Percentiles rank a stretch among this genome's conserved stretches.
Evolutionary conservation across 768 basidiomycete genomes (phyloP).

Genomic region (Mycena rebaudengoi): DNA sequence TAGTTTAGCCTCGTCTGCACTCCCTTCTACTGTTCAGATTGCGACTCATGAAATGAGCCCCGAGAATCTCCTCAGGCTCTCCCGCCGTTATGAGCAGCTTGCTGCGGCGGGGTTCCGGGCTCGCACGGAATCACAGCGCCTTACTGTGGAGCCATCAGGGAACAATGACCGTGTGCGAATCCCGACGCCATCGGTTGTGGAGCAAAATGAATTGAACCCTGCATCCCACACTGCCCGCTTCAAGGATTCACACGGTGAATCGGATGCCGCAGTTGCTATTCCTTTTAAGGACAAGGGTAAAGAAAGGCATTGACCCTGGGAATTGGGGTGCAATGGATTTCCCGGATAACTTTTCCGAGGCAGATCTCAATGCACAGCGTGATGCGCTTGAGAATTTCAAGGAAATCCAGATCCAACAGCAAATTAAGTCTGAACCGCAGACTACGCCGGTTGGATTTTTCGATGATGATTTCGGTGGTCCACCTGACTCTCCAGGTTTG

Average conservation of each 20-base stretch:
- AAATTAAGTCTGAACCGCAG: neutral
- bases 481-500: neutral
- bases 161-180: too few species aligned
- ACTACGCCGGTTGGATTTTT: neutral
- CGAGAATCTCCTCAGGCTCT: neutral
- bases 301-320: neutral
- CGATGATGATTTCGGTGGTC: neutral
- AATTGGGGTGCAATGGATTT: too few species aligned
- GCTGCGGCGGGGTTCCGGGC: neutral
- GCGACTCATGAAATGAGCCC: slow-evolving; percentile 1
- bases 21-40: neutral
- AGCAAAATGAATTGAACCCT: neutral
- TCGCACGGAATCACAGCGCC: neutral
- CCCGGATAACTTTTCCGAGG: neutral
- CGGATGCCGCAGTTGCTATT: neutral
- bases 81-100: neutral
- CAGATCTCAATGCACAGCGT: neutral
- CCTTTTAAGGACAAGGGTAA: neutral
- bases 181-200: too few species aligned
- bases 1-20: neutral
- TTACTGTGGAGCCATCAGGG: neutral
- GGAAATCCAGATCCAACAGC: neutral
- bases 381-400: neutral
- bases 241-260: neutral
- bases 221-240: neutral